These are phyloP conservation scores for Candida coleopterorum DNA, from an alignment of 805 yeast species.

Conservation along the genomic window DNA sequence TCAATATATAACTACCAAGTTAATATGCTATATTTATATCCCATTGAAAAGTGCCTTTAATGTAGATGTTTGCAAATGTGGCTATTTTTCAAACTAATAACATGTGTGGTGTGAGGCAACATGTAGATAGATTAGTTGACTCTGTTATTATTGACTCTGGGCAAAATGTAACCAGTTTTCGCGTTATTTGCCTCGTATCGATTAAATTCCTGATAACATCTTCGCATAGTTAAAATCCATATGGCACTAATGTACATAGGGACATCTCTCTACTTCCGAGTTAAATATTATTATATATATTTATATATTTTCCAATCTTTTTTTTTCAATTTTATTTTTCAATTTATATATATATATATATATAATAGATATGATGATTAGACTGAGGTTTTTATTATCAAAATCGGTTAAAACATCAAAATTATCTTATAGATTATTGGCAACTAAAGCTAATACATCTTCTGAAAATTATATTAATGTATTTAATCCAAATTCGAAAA, in stretches of 20 bases:
- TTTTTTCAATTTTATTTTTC: neutral
- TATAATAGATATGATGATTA: neutral
- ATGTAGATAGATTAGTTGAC: too few species aligned
- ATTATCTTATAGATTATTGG: slow-evolving; percentile 7
- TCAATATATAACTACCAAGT: too few species aligned
- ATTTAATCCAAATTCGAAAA: slow-evolving; percentile 35
- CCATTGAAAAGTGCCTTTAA: too few species aligned
- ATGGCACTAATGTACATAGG: neutral
- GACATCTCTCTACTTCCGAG: neutral
- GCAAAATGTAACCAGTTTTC: too few species aligned
- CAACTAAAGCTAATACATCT: slow-evolving; percentile 37
- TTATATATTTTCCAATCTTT: neutral
- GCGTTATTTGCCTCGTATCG: slow-evolving; percentile 1
- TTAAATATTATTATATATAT: slow-evolving; percentile 1
- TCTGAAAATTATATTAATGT: slow-evolving; percentile 46
- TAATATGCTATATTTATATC: too few species aligned
- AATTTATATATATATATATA: neutral
- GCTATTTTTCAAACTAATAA: too few species aligned
- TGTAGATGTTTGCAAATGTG: too few species aligned
- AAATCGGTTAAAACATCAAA: slow-evolving; percentile 4
- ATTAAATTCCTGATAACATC: too few species aligned
- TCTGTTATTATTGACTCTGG: neutral
- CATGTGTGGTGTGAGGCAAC: too few species aligned
- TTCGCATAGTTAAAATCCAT: too few species aligned
- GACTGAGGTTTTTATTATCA: neutral